phyloP scores from a whole-genome alignment of 2,329 filamentous ascomycete genomes.

The Diaporthe vaccinii region DNA sequence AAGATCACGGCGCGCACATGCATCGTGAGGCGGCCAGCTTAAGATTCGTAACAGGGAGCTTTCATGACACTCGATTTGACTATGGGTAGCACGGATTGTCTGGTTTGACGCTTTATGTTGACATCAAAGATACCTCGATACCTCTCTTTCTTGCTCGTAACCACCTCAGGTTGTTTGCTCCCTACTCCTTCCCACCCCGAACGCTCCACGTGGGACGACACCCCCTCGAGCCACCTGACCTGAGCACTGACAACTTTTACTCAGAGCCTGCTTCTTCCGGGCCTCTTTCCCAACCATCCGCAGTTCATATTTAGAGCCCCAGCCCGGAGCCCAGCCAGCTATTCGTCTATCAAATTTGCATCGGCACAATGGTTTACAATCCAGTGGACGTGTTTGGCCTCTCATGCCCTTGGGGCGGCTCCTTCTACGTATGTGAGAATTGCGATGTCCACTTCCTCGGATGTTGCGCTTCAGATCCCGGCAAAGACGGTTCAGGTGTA shows the following conservation, averaged over 20 bases:
- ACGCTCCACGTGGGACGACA: background rate
- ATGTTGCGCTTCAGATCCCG: conserved; percentile 56
- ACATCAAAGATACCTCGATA: background rate
- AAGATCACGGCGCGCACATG: background rate
- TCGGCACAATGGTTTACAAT: conserved; percentile 8
- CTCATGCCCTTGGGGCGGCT: conserved; percentile 48
- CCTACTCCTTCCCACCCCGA: background rate
- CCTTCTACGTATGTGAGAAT: conserved; percentile 54
- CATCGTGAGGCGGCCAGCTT: background rate
- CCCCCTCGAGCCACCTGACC: background rate
- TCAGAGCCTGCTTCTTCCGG: background rate
- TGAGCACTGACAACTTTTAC: background rate
- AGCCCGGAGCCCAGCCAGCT: background rate
- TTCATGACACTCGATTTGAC: background rate
- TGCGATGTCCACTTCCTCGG: conserved; percentile 53
- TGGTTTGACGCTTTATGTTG: background rate
- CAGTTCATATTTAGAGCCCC: background rate
- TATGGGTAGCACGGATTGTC: background rate
- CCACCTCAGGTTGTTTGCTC: conserved; percentile 13
- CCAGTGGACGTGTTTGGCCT: conserved; percentile 37
- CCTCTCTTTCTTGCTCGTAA: background rate
- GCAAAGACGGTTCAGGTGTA: conserved; percentile 47
- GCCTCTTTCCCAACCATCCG: background rate
- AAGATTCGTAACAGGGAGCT: background rate
- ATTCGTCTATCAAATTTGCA: background rate